Evolutionary conservation across 208 protist species (phyloP).

Genomic region (Acanthamoeba sp.): DNA sequence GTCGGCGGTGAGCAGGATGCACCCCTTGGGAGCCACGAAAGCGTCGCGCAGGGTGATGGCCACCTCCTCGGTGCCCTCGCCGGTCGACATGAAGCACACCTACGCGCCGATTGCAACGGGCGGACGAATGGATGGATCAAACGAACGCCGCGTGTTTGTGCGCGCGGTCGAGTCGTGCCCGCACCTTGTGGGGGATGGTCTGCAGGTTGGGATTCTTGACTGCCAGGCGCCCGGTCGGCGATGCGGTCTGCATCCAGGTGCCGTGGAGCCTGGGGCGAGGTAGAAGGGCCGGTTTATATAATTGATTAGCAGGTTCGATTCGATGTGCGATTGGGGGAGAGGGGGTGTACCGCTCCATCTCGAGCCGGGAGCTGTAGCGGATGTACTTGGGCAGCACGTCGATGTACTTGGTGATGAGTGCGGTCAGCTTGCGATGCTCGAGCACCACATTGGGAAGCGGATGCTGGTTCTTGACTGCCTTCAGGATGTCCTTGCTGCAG

Average conservation of each 20-base stretch:
- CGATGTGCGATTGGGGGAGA: background rate
- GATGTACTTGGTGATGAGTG: conserved; percentile 68
- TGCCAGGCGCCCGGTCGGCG: conserved; percentile 33
- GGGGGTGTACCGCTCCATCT: background rate
- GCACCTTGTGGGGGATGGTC: conserved; percentile 41
- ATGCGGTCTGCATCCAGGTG: conserved; percentile 45
- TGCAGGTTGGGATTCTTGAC: conserved; percentile 72
- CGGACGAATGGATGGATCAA: background rate
- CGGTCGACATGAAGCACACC: background rate
- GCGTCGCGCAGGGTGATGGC: conserved; percentile 15
- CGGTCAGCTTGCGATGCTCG: conserved; percentile 64
- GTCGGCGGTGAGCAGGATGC: conserved; percentile 55
- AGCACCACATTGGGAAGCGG: conserved; percentile 45
- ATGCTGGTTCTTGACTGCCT: conserved; percentile 47
- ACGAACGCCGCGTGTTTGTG: too few relatives aligned
- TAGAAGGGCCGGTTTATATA: too few relatives aligned
- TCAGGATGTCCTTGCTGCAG: conserved; percentile 4
- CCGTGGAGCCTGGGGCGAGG: conserved; percentile 38
- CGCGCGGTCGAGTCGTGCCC: too few relatives aligned
- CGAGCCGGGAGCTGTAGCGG: background rate
- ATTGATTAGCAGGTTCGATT: background rate
- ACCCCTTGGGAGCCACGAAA: conserved; percentile 22
- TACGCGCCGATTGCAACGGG: background rate
- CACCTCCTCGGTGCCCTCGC: background rate
- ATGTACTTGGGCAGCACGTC: conserved; percentile 73